Evolutionary conservation across 2,329 filamentous ascomycete genomes (phyloP), one percentile per base, ranked within the genome.

Genomic region (Alternaria triticina): DNA sequence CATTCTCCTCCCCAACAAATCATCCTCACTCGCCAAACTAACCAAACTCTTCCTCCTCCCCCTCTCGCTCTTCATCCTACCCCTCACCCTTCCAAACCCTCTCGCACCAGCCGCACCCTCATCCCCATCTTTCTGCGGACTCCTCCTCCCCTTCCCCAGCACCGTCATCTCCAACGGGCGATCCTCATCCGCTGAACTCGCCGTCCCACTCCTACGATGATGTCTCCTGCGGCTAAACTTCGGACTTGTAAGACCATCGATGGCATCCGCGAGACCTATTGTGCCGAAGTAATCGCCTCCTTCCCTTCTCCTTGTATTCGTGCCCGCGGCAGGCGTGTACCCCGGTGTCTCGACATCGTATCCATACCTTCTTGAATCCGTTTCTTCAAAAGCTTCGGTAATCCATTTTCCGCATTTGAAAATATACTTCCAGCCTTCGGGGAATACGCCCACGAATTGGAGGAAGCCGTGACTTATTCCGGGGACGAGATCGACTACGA

Each of bases 381-480:
- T 23, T 4, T 52, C 83, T 80, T 83, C 59, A 81, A 97, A 95
- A 0, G 94, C 86, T 27, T 94, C 89, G 50, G 90, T 86, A 70
- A 97, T 94, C 95, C 95, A 98, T 15, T 85, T 82, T 0, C 89
- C 90, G 66, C 91, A 92, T 33, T 91, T 87, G 68, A 91, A 88
- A 71, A 98, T 92, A 75, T 96, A 90, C 73, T 90, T 91, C 92
- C 94, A 97, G 1, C 92, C 94, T 9, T 96, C 93, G 0, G 94
- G 94, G 71, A 96, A 99, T 4, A 97, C 84, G 1, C 88, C 86
- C 0, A 93, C 93, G 75, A 99, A 97, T 76, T 97, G 94, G 71
- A 97, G 82, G 79, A 99, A 99, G 1, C 96, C 96, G 74, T 99
- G 96, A 5, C 90, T 94, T 52, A 97, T 93, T 0, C 95, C 94